Evolutionary conservation across 495 filamentous ascomycete genomes (phyloP), one percentile per base, ranked within the genome.

Genomic region (Cladorrhinum samala): DNA sequence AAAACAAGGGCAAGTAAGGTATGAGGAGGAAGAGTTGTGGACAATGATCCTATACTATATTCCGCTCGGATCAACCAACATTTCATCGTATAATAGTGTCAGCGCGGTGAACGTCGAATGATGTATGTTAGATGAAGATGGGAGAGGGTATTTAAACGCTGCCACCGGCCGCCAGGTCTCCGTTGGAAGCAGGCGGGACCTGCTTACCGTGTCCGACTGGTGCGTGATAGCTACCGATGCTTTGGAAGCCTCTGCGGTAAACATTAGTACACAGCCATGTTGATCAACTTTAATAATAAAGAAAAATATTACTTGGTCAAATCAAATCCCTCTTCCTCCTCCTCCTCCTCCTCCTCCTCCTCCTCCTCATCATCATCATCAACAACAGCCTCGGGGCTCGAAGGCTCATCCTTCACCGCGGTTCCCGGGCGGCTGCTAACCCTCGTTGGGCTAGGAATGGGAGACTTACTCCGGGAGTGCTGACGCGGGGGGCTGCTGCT

Each of bases 401-500:
- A 54, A 9, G 57, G 52, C 19, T 58, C 57, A 7, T 56, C 57
- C 46, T 44, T 50, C 30, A 7, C 30, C 7, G n/a, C 24, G 43
- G 50, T 39, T 23, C 19, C 33, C 2, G 17, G 8, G n/a, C 54
- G 53, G 40, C 52, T 58, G 36, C 30, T 42, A 6, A 61, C 25
- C 38, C 68, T 49, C 19, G 65, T 63, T 14, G 68, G 68, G 44
- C 68, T 69, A 20, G 53, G 47, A 5, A 56, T 59, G 1, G 66
- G 68, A 27, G 66, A 69, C 45, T 71, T 71, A 53, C 56, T 58
- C 46, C 51, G 55, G 1, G 69, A 73, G 3, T 80, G 78, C 13
- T 79, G 79, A 17, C 79, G 80, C 0, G 80, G 77, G 53, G 83
- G 85, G 55, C 83, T 88, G 63, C 84, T 89, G 57, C 81, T 83